phyloP scores from a whole-genome alignment of 805 yeast species.

The Kodamaea jinghongensis region DNA sequence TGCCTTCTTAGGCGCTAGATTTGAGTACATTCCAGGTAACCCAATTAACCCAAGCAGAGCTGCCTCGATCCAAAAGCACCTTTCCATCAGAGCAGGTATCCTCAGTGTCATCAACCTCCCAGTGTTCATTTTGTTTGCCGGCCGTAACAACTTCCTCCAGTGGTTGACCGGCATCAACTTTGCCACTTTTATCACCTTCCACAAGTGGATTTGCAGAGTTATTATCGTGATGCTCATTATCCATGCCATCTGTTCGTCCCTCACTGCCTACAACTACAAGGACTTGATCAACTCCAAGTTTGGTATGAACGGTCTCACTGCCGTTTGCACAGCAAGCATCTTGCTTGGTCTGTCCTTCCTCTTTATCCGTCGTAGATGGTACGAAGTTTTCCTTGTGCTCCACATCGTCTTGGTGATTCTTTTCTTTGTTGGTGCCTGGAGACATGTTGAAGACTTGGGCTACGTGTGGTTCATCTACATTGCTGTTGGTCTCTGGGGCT shows the following conservation, averaged over 20 bases:
- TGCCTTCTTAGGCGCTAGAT: slow-evolving; percentile 21
- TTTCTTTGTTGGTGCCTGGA: slow-evolving; percentile 47
- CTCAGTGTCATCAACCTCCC: slow-evolving; percentile 46
- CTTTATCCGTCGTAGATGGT: slow-evolving; percentile 32
- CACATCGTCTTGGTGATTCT: slow-evolving; percentile 43
- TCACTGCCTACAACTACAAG: slow-evolving; percentile 11
- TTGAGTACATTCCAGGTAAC: slow-evolving; percentile 28
- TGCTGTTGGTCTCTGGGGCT: slow-evolving; percentile 35
- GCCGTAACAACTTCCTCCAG: slow-evolving; percentile 59
- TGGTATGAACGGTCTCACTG: slow-evolving; percentile 18
- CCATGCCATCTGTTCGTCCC: slow-evolving; percentile 21
- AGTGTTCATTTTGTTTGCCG: slow-evolving; percentile 53
- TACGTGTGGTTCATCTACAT: slow-evolving; percentile 25
- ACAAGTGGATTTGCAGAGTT: slow-evolving; percentile 42
- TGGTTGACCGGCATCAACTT: slow-evolving; percentile 58
- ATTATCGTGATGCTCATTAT: slow-evolving; percentile 25
- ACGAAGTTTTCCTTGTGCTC: slow-evolving; percentile 32
- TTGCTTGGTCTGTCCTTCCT: slow-evolving; percentile 32
- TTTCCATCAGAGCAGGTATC: slow-evolving; percentile 36
- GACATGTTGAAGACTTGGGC: slow-evolving; percentile 40
- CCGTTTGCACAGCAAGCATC: slow-evolving; percentile 33
- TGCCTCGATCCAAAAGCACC: slow-evolving; percentile 27
- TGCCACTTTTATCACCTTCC: slow-evolving; percentile 40
- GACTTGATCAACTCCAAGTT: slow-evolving; percentile 5
- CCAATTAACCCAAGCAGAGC: slow-evolving; percentile 33